phyloP scores from a whole-genome alignment of 805 yeast species.

The Lachancea thermotolerans region DNA sequence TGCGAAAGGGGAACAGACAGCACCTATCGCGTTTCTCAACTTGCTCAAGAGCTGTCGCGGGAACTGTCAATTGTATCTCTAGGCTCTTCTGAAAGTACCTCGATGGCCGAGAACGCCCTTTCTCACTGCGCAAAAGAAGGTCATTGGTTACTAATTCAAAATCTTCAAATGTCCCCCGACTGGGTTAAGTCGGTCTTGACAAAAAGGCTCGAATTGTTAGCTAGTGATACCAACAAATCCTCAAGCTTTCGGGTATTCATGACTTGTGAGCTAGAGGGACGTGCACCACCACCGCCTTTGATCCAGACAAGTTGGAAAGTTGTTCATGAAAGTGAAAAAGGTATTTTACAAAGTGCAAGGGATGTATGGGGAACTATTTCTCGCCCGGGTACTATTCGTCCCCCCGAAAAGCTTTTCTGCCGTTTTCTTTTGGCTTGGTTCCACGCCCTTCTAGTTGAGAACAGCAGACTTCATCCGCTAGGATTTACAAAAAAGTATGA shows the following conservation, averaged over 20 bases:
- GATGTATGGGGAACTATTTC: constrained; percentile 12
- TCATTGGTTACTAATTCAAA: constrained; percentile 72
- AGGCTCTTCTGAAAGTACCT: constrained; percentile 66
- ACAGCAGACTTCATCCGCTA: constrained; percentile 52
- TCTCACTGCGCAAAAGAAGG: constrained; percentile 41
- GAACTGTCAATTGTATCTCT: constrained; percentile 48
- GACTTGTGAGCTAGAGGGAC: constrained; percentile 48
- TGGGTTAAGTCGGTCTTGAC: constrained; percentile 52
- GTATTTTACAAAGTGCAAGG: constrained; percentile 28
- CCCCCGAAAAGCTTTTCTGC: constrained; percentile 33
- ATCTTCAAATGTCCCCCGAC: constrained; percentile 61
- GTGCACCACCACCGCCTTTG: constrained; percentile 51
- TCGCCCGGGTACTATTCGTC: neutral
- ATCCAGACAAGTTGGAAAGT: constrained; percentile 45
- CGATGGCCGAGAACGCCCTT: constrained; percentile 50
- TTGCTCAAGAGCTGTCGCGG: constrained; percentile 32
- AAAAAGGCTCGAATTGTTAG: constrained; percentile 28
- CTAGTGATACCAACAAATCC: constrained; percentile 30
- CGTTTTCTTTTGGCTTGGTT: constrained; percentile 60
- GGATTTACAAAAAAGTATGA: constrained; percentile 61
- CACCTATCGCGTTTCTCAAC: constrained; percentile 41
- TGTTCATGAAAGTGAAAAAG: constrained; percentile 56
- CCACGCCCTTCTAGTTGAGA: constrained; percentile 56
- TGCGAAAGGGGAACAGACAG: constrained; percentile 65
- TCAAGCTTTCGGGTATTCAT: constrained; percentile 50